These are phyloP conservation scores for Sergeia podlipaevii DNA, from an alignment of 208 protist genomes.

Conservation along the genomic window DNA sequence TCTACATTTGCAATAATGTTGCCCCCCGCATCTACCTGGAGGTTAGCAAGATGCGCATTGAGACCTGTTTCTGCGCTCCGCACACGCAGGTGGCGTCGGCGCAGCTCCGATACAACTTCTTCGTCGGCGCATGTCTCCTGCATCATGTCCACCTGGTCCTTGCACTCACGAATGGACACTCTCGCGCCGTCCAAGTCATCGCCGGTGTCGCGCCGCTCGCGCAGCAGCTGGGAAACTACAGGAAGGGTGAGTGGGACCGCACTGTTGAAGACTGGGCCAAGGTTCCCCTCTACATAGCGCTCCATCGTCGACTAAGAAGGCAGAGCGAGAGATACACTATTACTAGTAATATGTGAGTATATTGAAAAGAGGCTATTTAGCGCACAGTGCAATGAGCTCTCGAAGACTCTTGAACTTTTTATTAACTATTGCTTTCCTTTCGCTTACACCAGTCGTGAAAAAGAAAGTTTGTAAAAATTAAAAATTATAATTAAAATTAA, in stretches of 20 bases:
- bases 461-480: too few relatives aligned
- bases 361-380: too few relatives aligned
- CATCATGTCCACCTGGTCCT: conserved; percentile 57
- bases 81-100: conserved; percentile 21
- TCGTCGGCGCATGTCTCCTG: conserved; percentile 50
- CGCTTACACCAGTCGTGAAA: too few relatives aligned
- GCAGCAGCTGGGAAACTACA: conserved; percentile 54
- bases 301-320: conserved; percentile 34
- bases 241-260: conserved; percentile 72
- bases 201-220: conserved; percentile 22
- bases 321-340: too few relatives aligned
- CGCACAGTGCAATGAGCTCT: too few relatives aligned
- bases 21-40: conserved; percentile 20
- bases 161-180: conserved; percentile 39
- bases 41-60: conserved; percentile 17
- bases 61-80: too few relatives aligned
- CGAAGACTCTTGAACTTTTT: too few relatives aligned
- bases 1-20: conserved; percentile 13
- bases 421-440: too few relatives aligned
- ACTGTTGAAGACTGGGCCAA: conserved; percentile 61
- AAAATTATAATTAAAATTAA: too few relatives aligned
- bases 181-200: conserved; percentile 14
- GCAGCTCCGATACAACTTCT: conserved; percentile 1
- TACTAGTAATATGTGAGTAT: too few relatives aligned
- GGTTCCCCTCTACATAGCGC: conserved; percentile 74